Evolutionary conservation across 148 eudicot species (phyloP).

Genomic region (Drosera capensis): DNA sequence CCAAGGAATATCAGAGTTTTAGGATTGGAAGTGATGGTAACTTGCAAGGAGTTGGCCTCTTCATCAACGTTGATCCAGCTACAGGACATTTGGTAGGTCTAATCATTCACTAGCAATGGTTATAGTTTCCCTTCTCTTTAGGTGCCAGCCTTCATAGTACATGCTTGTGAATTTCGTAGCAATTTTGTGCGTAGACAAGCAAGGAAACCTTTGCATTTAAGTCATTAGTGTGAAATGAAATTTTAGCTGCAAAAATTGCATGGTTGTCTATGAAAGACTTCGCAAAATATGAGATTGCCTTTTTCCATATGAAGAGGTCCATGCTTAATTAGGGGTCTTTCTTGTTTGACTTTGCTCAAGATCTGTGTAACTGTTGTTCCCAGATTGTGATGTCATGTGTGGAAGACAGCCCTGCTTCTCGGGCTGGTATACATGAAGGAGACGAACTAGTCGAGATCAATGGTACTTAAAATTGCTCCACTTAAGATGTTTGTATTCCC

Average conservation of each 20-base stretch:
- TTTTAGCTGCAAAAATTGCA: neutral
- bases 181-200: no score
- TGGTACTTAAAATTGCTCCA: slow-evolving; percentile 23
- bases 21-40: slow-evolving; percentile 92
- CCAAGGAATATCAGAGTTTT: slow-evolving; percentile 83
- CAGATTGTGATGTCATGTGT: slow-evolving; percentile 77
- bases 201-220: no score
- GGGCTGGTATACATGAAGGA: slow-evolving; percentile 82
- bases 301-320: neutral
- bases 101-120: neutral
- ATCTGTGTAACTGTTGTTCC: neutral
- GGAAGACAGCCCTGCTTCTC: slow-evolving; percentile 83
- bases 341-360: neutral
- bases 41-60: slow-evolving; percentile 93
- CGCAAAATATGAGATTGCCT: neutral
- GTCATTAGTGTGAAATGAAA: no score
- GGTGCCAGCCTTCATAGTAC: neutral
- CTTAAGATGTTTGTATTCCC: slow-evolving; percentile 21
- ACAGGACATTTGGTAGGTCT: slow-evolving; percentile 72
- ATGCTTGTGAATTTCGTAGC: neutral
- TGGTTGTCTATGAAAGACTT: neutral
- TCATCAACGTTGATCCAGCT: slow-evolving; percentile 58
- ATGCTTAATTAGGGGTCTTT: neutral
- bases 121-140: neutral
- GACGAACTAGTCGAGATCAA: slow-evolving; percentile 85